Conservation (phyloP, 2,329 filamentous ascomycete species). For the Monilinia fructicola region DNA sequence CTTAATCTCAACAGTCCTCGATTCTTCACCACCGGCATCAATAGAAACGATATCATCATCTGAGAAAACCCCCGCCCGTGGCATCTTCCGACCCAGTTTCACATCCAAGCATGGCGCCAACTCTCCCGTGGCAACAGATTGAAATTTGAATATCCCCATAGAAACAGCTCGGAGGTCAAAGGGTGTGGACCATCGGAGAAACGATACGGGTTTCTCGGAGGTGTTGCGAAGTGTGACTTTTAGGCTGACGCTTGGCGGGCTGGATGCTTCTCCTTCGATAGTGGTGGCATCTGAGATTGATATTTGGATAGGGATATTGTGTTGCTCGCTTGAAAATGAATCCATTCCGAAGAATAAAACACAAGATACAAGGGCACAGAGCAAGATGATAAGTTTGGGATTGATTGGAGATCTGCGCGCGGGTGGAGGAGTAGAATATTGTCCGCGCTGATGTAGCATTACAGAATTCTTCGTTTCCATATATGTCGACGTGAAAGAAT, state of each 20-base stretch:
- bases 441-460: slow-evolving; percentile 2
- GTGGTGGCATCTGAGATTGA: background rate
- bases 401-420: background rate
- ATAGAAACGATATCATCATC: slow-evolving; percentile 40
- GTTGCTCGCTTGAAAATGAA: background rate
- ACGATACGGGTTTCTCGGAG: slow-evolving; percentile 36
- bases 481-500: background rate
- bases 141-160: slow-evolving; percentile 41
- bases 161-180: slow-evolving; percentile 41
- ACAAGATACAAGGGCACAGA: background rate
- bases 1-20: slow-evolving; percentile 33
- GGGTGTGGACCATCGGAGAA: slow-evolving; percentile 44
- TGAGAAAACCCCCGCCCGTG: slow-evolving; percentile 33
- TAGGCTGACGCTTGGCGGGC: slow-evolving; percentile 17
- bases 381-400: background rate
- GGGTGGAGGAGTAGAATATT: slow-evolving; percentile 1
- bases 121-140: slow-evolving; percentile 25
- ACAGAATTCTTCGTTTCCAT: background rate
- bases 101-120: slow-evolving; percentile 29
- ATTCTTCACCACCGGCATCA: slow-evolving; percentile 32
- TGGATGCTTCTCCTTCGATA: background rate
- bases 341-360: slow-evolving; percentile 10
- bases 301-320: slow-evolving; percentile 8
- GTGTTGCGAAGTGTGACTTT: slow-evolving; percentile 34
- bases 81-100: slow-evolving; percentile 39